Percentiles rank a stretch among this genome's conserved stretches.
phyloP scores from a whole-genome alignment of 805 yeast genomes.

The Saturnispora halmiae region DNA sequence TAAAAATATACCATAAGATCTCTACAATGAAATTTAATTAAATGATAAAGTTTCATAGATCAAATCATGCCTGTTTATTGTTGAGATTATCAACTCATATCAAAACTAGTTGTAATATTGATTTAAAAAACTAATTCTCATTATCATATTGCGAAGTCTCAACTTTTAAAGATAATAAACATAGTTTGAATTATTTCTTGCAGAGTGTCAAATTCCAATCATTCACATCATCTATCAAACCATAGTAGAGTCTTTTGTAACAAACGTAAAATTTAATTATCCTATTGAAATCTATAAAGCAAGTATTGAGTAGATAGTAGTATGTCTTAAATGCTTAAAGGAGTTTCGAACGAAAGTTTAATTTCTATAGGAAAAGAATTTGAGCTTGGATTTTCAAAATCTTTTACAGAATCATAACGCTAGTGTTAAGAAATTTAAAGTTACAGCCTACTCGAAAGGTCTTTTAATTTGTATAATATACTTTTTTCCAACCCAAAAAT shows the following conservation, averaged over 20 bases:
- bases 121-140: neutral
- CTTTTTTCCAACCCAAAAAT: too few relatives aligned
- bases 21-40: too few relatives aligned
- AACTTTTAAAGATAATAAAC: neutral
- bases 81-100: neutral
- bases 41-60: too few relatives aligned
- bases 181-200: neutral
- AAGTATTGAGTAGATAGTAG: neutral
- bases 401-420: too few relatives aligned
- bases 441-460: too few relatives aligned
- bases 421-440: too few relatives aligned
- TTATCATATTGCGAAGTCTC: conserved; percentile 1
- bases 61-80: too few relatives aligned
- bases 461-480: too few relatives aligned
- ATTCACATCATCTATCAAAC: conserved; percentile 1
- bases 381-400: neutral
- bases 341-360: neutral
- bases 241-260: neutral
- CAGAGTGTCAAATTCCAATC: conserved; percentile 1
- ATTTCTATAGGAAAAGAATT: neutral
- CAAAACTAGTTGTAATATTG: neutral
- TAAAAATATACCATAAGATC: too few relatives aligned
- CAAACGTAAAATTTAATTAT: neutral
- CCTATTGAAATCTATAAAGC: neutral
- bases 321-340: neutral